These are phyloP conservation scores for Sporothrix dimorphospora DNA, from an alignment of 2,329 filamentous ascomycete species.

Conservation along the genomic window DNA sequence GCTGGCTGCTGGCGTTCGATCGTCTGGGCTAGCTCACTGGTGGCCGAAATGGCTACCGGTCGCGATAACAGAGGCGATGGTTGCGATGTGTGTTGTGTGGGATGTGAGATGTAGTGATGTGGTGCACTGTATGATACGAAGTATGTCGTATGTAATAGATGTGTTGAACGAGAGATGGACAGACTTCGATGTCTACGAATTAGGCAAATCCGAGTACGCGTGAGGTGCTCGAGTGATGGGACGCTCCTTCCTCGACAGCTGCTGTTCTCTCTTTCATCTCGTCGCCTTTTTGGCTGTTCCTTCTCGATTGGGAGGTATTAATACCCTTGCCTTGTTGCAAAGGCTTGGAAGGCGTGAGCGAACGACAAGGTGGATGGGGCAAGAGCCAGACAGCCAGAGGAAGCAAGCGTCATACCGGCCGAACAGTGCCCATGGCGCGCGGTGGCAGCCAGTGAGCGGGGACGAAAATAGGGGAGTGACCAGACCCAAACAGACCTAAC, in stretches of 20 bases:
- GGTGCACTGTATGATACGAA: background rate
- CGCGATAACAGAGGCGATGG: constrained; percentile 15
- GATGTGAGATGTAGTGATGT: background rate
- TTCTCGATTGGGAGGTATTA: constrained; percentile 4
- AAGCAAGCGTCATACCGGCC: constrained; percentile 1
- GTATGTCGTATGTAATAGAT: background rate
- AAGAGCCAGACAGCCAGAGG: background rate
- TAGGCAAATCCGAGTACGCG: background rate
- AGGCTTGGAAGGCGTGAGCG: constrained; percentile 9
- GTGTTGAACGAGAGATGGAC: background rate
- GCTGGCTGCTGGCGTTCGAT: constrained; percentile 1
- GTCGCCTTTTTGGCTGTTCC: background rate
- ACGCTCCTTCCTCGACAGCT: background rate
- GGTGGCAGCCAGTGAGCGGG: background rate
- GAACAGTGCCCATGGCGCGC: background rate
- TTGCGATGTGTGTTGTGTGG: background rate
- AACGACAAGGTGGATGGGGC: background rate
- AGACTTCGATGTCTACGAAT: background rate
- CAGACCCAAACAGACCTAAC: background rate
- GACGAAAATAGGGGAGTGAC: constrained; percentile 6
- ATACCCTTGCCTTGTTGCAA: background rate
- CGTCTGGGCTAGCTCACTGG: background rate
- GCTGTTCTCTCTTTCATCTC: background rate
- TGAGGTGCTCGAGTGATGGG: background rate
- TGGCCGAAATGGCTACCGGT: background rate